phyloP scores from a whole-genome alignment of 495 filamentous ascomycete species.

The Aspergillus saccharolyticus region DNA sequence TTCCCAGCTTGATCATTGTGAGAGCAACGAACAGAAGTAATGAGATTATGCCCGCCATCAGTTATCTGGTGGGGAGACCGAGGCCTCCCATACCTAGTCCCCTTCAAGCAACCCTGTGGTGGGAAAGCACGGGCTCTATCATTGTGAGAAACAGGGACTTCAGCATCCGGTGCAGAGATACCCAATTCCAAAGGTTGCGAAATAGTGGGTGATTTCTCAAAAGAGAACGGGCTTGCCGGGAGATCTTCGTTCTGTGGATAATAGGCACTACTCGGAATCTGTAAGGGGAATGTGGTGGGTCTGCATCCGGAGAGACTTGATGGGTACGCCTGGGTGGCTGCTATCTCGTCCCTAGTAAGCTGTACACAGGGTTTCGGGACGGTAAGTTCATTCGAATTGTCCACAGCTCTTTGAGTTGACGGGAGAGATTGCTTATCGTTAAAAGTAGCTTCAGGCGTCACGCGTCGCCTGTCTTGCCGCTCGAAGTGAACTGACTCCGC shows the following conservation, averaged over 20 bases:
- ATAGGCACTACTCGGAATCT: constrained; percentile 17
- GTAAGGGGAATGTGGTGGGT: constrained; percentile 11
- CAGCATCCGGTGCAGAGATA: constrained; percentile 23
- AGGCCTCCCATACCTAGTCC: constrained; percentile 5
- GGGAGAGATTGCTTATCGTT: neutral
- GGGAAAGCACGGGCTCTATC: constrained; percentile 2
- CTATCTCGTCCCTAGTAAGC: neutral
- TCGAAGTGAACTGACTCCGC: constrained; percentile 1
- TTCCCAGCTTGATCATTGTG: constrained; percentile 23
- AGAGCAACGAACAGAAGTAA: constrained; percentile 28
- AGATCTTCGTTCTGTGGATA: constrained; percentile 23
- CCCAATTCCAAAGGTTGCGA: constrained; percentile 8
- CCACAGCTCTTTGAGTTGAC: neutral
- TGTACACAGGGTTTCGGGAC: neutral
- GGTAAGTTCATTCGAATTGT: neutral
- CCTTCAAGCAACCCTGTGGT: neutral
- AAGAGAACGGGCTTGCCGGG: constrained; percentile 36
- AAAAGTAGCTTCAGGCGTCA: neutral
- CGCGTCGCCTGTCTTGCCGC: neutral
- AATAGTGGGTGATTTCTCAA: constrained; percentile 31
- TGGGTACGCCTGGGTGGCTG: neutral
- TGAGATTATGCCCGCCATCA: constrained; percentile 44
- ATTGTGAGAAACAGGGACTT: constrained; percentile 26
- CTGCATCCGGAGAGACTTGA: neutral
- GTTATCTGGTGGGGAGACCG: constrained; percentile 31